Evolutionary conservation across 306 rosid species (phyloP), one percentile per base, ranked within the genome.

Genomic region (Arachis stenosperma): DNA sequence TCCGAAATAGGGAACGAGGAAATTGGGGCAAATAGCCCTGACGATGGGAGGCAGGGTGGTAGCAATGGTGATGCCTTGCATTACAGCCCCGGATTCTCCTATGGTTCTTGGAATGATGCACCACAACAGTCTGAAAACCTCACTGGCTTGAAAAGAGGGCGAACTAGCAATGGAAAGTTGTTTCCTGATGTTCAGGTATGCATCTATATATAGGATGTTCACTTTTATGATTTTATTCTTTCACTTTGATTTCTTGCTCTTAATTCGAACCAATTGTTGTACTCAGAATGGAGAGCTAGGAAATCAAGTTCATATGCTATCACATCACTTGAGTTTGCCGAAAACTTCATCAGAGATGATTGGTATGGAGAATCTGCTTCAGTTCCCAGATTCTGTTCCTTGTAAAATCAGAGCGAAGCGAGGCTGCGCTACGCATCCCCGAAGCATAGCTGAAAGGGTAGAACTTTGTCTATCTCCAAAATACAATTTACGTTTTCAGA

Each of bases 381-480:
- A 88, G 67, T 87, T 89, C 72, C 94, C 89, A 56, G 96, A 90
- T 70, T 77, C 98, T 5, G 98, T 93, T 69, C 98, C 98, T 69
- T 93, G 98, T 79, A 88, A 89, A 85, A 85, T 89, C 52, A 81
- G 98, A 82, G 98, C 98, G 11, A 93, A 93, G 86, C 85, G 97
- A 67, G 98, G 98, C 33, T 93, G 96, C 29, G 97, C 98, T 40
- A 93, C 98, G 73, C 98, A 93, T 85, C 98, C 98, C 66, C 85
- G 98, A 81, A 93, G 98, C 84, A 91, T 93, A 75, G 98, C 98
- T 8, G 98, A 93, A 85, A 82, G 98, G 83, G 98, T 90, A 85
- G 61, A 70, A 50, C 54, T 7, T 69, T 58, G 2, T 27, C 63
- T 41, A 9, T 14, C 14, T 27, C 29, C 12, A 12, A 62, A 68